A percentile compares a stretch with the other conserved stretches of the same genome.
These are phyloP conservation scores for Sequoia sempervirens DNA, from an alignment of 75 land plant genomes.

Conservation along the genomic window DNA sequence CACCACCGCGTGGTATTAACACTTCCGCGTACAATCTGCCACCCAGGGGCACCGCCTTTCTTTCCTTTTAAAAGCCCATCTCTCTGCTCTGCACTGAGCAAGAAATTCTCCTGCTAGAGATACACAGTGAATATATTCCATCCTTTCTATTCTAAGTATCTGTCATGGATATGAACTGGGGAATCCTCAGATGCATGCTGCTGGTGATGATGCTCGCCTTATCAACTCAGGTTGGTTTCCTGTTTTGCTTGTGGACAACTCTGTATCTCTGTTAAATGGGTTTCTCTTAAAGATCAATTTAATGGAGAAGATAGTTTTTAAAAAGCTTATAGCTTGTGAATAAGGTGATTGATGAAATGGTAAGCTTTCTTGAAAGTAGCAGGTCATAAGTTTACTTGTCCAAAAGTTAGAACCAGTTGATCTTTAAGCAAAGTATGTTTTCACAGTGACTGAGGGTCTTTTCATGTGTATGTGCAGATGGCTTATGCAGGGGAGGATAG, in stretches of 20 bases:
- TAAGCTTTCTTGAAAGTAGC: too few relatives aligned
- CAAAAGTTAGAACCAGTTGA: too few relatives aligned
- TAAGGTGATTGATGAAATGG: too few relatives aligned
- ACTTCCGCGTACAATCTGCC: not conserved
- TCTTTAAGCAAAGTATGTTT: too few relatives aligned
- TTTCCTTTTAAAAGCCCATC: not conserved
- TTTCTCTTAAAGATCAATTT: not conserved
- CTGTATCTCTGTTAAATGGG: not conserved
- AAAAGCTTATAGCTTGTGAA: not conserved
- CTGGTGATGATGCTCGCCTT: not conserved
- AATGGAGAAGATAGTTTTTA: too few relatives aligned
- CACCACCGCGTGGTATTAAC: not conserved
- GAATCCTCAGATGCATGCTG: not conserved
- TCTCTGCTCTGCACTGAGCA: not conserved
- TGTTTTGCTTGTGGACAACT: not conserved
- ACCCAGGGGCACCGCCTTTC: not conserved
- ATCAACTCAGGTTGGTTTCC: not conserved
- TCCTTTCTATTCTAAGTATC: not conserved
- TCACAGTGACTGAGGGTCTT: too few relatives aligned
- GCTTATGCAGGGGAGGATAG: not conserved
- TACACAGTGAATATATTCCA: not conserved
- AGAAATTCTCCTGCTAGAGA: not conserved
- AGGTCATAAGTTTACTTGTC: too few relatives aligned
- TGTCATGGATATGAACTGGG: not conserved
- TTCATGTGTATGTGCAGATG: not conserved